Conservation (phyloP, 257 asterid species). For the Solanum corneliomulleri region DNA sequence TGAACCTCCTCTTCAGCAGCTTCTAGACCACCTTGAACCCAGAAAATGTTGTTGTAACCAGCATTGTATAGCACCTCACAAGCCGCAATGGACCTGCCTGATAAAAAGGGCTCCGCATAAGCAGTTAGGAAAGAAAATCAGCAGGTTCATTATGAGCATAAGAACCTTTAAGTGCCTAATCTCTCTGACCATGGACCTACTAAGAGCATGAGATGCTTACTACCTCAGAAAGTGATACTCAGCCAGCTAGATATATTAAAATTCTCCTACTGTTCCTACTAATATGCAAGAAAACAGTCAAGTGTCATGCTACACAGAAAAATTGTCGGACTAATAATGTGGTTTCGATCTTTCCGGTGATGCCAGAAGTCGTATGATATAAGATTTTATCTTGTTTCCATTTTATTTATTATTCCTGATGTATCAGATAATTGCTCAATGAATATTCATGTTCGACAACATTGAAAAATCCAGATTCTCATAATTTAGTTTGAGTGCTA, state of each 20-base stretch:
- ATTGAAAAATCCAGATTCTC: background rate
- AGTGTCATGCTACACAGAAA: background rate
- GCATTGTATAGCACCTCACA: constrained; percentile 74
- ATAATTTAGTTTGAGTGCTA: background rate
- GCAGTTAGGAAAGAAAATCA: background rate
- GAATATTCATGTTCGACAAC: background rate
- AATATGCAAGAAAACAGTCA: background rate
- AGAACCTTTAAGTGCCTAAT: background rate
- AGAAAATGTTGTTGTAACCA: constrained; percentile 69
- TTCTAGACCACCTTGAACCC: constrained; percentile 95
- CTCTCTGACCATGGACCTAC: background rate
- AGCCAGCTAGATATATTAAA: background rate
- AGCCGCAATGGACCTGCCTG: constrained; percentile 97
- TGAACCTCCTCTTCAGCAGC: constrained; percentile 89
- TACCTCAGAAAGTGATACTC: background rate
- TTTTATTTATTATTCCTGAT: background rate
- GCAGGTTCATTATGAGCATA: background rate
- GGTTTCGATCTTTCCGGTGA: too few species aligned
- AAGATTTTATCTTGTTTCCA: too few species aligned
- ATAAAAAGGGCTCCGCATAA: constrained; percentile 17
- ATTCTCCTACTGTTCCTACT: background rate
- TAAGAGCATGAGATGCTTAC: background rate
- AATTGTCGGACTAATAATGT: too few species aligned
- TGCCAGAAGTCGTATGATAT: too few species aligned
- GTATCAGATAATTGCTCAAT: background rate